Conservation (phyloP, 306 rosid genomes). For the Cucumis melo region DNA sequence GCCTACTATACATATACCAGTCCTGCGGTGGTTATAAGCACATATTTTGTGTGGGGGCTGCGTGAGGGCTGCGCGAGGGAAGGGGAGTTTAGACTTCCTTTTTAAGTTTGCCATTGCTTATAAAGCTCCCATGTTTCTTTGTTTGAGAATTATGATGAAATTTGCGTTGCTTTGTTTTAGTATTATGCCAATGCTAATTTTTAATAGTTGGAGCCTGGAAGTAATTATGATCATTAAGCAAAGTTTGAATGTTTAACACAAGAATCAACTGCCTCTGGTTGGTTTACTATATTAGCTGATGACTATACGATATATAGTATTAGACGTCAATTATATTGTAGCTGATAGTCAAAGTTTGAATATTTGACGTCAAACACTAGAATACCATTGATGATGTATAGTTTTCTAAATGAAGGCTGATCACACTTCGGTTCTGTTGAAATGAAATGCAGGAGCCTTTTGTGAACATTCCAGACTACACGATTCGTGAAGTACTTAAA, state of each 20-base stretch:
- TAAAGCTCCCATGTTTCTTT: neutral
- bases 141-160: neutral
- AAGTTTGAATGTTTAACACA: neutral
- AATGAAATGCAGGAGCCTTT: conserved; percentile 70
- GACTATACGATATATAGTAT: too few relatives aligned
- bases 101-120: neutral
- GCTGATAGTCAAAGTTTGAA: neutral
- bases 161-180: neutral
- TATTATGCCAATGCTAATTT: neutral
- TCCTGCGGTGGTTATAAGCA: neutral
- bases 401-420: neutral
- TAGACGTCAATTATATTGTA: neutral
- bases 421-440: neutral
- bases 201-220: neutral
- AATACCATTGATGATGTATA: neutral
- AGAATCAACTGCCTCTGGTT: neutral
- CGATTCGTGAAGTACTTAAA: conserved; percentile 79
- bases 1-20: neutral
- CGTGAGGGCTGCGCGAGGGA: neutral
- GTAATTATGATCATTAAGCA: neutral
- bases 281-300: too few relatives aligned
- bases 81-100: neutral
- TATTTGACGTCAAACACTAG: neutral
- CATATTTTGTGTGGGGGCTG: neutral
- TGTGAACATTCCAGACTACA: conserved; percentile 83